Evolutionary conservation across 164 flowering plant genomes (phyloP).

Genomic region (Euptelea pleiosperma): DNA sequence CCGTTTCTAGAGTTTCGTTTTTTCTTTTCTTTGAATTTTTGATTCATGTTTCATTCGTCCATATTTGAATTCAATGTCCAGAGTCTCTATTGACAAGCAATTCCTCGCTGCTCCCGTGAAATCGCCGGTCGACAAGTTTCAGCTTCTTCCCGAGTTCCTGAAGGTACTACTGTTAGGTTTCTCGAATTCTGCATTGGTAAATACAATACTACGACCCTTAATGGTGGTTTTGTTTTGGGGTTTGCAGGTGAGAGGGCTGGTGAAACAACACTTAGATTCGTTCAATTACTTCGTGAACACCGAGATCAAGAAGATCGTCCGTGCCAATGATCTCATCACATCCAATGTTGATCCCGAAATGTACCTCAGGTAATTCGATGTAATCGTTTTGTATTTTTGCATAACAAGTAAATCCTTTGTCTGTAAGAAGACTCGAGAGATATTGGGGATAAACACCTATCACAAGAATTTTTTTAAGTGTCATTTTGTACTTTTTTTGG

Average conservation of each 20-base stretch:
- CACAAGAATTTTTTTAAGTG: neutral
- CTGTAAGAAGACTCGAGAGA: no score
- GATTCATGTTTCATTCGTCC: neutral
- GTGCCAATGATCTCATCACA: slow-evolving; percentile 49
- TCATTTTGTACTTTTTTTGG: neutral
- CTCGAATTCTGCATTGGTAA: neutral
- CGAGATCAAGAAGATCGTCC: slow-evolving; percentile 70
- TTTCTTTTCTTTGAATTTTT: no score
- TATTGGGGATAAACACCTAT: neutral
- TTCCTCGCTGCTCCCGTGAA: slow-evolving; percentile 55
- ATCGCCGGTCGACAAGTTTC: slow-evolving; percentile 65
- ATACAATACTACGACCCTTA: neutral
- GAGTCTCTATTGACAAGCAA: slow-evolving; percentile 33
- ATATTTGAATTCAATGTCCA: neutral
- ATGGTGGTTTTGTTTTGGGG: slow-evolving; percentile 1
- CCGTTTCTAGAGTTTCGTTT: no score
- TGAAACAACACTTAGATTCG: slow-evolving; percentile 92
- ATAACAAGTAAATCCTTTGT: neutral
- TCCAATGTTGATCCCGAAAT: slow-evolving; percentile 35
- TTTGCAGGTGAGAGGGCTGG: slow-evolving; percentile 79
- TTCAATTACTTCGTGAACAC: slow-evolving; percentile 71
- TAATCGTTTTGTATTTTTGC: neutral
- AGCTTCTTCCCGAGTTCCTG: slow-evolving; percentile 81
- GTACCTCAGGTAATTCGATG: slow-evolving; percentile 42
- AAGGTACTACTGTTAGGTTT: slow-evolving; percentile 41